Base-by-base conservation (phyloP, 305 asterid genomes). In the Fraxinus velutina region DNA sequence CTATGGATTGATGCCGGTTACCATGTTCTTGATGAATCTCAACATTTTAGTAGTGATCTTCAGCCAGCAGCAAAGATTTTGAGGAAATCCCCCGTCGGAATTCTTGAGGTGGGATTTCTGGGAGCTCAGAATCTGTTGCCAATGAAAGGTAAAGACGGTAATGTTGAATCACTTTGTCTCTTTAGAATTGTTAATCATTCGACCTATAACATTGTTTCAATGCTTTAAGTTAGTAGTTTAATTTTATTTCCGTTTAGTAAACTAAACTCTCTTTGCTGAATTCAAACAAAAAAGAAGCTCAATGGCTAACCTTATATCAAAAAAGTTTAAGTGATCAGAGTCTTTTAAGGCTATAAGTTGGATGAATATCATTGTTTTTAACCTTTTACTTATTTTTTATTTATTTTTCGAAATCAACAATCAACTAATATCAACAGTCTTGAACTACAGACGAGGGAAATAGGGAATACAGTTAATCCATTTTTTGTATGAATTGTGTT, bases 11-110 rank as follows among this genome's bases (percentile, higher is more conserved):
- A 96, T 75, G 91, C 92, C 0, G 97, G 95, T 36, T 96, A 96
- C 85, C 99, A 96, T 78, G 99, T 96, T 29, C 93, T 94, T 55
- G 99, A 96, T 10, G 99, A 96, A 87, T 89, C 97, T 30, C 93
- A 96, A 1, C 97, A 92, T 86, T 96, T 88, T 83, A 96, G 97
- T 85, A 96, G 99, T 33, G 97, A 96, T 86, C 96, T 92, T 68
- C 96, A 89, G 86, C 99, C 99, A 1, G 89, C 99, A 0, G 89
- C 97, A 0, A 93, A 91, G 80, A 85, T 80, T 62, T 78, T 96
- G 82, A 85, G 98, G 76, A 94, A 92, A 86, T 90, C 94, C 17
- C 79, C 89, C 62, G 88, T 96, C 32, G 99, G 99, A 13, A 85
- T 96, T 86, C 96, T 96, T 60, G 97, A 96, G 88, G 81, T 96